Evolutionary conservation across 2,329 filamentous ascomycete species (phyloP).

Genomic region (Verticillium klebahnii): DNA sequence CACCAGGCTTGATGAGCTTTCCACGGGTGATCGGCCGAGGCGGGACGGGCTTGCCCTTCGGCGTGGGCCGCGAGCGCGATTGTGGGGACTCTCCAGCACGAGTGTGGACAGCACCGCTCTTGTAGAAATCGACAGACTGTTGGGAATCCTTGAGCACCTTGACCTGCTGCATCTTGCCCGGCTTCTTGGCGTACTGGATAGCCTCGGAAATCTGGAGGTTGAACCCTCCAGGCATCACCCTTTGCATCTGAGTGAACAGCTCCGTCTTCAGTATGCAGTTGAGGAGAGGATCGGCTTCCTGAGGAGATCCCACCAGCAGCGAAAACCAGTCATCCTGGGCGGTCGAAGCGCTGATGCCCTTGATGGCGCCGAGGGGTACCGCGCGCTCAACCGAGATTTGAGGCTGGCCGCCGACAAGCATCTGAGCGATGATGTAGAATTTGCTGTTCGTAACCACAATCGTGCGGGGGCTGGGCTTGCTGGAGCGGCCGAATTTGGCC

Average conservation of each 20-base stretch:
- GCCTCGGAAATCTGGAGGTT: conserved; percentile 77
- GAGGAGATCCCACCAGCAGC: conserved; percentile 79
- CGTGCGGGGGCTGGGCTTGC: conserved; percentile 83
- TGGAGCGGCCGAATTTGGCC: conserved; percentile 93
- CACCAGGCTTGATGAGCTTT: conserved; percentile 85
- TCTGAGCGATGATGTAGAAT: conserved; percentile 84
- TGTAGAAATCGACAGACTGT: conserved; percentile 77
- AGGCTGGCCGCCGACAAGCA: conserved; percentile 66
- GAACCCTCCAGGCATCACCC: conserved; percentile 72
- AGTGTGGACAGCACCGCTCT: conserved; percentile 88
- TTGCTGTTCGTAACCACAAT: conserved; percentile 80
- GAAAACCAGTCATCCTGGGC: conserved; percentile 96
- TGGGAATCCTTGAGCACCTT: conserved; percentile 88
- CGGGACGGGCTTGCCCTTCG: conserved; percentile 79
- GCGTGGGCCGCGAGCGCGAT: conserved; percentile 78
- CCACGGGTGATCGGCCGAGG: conserved; percentile 89
- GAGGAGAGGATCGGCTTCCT: conserved; percentile 89
- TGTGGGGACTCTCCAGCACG: conserved; percentile 77
- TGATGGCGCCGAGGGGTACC: conserved; percentile 81
- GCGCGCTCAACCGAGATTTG: conserved; percentile 78
- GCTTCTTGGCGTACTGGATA: conserved; percentile 97
- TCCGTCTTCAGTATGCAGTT: conserved; percentile 96
- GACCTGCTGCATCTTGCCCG: conserved; percentile 81
- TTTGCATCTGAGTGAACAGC: conserved; percentile 87
- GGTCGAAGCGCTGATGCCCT: conserved; percentile 76